Evolutionary conservation across 2,329 filamentous ascomycete genomes (phyloP), one percentile per base, ranked within the genome.

Genomic region (Apiospora kogelbergensis): DNA sequence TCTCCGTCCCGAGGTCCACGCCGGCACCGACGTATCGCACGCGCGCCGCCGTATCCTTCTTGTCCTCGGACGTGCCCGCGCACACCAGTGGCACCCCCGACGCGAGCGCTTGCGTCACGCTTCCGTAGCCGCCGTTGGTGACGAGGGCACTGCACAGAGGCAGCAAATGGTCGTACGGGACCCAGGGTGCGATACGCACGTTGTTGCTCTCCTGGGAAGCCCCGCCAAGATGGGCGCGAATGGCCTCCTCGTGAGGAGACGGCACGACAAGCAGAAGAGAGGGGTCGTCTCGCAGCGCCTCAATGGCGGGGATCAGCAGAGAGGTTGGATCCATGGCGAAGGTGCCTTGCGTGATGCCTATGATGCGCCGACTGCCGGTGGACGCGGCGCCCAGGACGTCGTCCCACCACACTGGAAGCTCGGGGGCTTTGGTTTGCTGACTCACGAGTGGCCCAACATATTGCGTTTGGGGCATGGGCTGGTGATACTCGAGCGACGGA

Each of bases 71-170:
- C 41, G 64, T 45, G 17, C 64, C 64, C 30, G 64, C 42, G 64
- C 64, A 66, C 6, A 66, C 64, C 24, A 66, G 64, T 6, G 64
- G 44, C 44, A 66, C 64, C 20, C 64, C 64, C 44, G 64, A 42
- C 41, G 64, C 64, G 6, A 66, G 44, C 41, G 64, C 64, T 44
- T 66, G 64, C 24, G 64, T 66, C 41, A 66, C 64, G 64, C 64
- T 66, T 24, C 64, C 64, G 44, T 66, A 66, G 24, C 64, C 64
- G 44, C 64, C 64, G 64, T 66, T 66, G 64, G 64, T 66, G 42
- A 66, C 44, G 5, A 66, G 64, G 24, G 30, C 64, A 30, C 42
- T 30, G 42, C 64, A 66, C 17, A 33, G 64, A 26, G 64, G 64
- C 44, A 66, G 42, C 42, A 66, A 30, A 42, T 46, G 41, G 41